Evolutionary conservation across 371 early-diverging fungal species (phyloP), one percentile per base, ranked within the genome.

Genomic region (Mucor racemosus): DNA sequence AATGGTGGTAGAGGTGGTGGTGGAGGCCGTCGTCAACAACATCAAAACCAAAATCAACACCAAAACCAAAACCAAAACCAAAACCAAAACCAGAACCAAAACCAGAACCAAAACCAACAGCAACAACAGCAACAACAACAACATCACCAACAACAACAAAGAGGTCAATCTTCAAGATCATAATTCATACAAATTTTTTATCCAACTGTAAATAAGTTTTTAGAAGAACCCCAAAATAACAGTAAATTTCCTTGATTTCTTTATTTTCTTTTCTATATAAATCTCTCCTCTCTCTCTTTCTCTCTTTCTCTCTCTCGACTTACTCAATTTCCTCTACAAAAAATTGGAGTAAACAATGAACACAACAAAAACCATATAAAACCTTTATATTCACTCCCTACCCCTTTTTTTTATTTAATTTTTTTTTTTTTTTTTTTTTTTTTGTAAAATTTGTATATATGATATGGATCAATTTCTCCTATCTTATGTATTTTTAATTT

Each of bases 111-210:
- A 44, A 4, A 10, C 4, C 11, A 44, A 15, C 33, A 33, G 8
- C 55, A 54, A 4, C 26, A 54, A 10, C 55, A 54, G 55, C 14
- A 26, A 34, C 31, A 31, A 34, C 55, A 31, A 8, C 39, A 58
- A 26, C 65, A 58, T 38, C 58, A 46, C 26, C 17, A 54, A 42
- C 53, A 62, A 42, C 44, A 42, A 60, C 44, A 50, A 36, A 66
- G 59, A 60, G 54, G 54, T 40, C 53, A 40, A 60, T 66, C 66
- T 66, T 66, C 66, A 54, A 66, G 66, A 66, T 42, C 66, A 55
- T 66, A 66, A 66, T 44, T 41, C 21, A 35, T 54, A 33, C 34
- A 19, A 11, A 4, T 42, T 34, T 64, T 34, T 56, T 8, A 42
- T 38, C 15, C 57, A 44, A 63, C 48, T 64, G 65, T 64, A 64